These are phyloP conservation scores for Candida pseudoviswanathii DNA, from an alignment of 1,139 yeast genomes.

Conservation along the genomic window DNA sequence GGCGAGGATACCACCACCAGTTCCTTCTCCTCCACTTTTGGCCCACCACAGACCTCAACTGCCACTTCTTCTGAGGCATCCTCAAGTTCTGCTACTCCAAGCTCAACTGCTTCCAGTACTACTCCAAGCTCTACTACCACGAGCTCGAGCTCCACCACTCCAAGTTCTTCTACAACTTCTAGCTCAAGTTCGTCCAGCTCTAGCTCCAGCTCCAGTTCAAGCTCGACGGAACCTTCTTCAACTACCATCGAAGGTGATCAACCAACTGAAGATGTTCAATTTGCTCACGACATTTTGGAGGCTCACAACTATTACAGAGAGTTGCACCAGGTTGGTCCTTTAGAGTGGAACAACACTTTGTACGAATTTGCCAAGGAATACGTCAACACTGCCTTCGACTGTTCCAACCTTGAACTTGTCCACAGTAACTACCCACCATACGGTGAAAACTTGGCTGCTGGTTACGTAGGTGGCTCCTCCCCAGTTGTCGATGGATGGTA, in stretches of 20 bases:
- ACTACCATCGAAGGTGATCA: slow-evolving; percentile 1
- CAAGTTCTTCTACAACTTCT: slow-evolving; percentile 13
- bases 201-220: slow-evolving; percentile 19
- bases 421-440: slow-evolving; percentile 59
- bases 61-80: slow-evolving; percentile 17
- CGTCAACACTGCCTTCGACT: slow-evolving; percentile 45
- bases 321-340: slow-evolving; percentile 49
- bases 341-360: slow-evolving; percentile 52
- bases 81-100: slow-evolving; percentile 19
- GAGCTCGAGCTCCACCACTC: slow-evolving; percentile 16
- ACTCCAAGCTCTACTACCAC: slow-evolving; percentile 22
- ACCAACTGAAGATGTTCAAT: slow-evolving; percentile 20
- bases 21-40: slow-evolving; percentile 17
- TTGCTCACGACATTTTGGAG: slow-evolving; percentile 38
- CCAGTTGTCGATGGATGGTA: slow-evolving; percentile 76
- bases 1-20: slow-evolving; percentile 16
- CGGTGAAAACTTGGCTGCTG: slow-evolving; percentile 90
- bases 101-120: slow-evolving; percentile 21
- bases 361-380: slow-evolving; percentile 50
- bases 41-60: slow-evolving; percentile 23
- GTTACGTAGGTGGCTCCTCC: slow-evolving; percentile 53
- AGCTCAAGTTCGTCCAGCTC: slow-evolving; percentile 25
- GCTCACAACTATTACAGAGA: slow-evolving; percentile 59
- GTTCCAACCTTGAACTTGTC: slow-evolving; percentile 54
- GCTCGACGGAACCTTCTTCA: slow-evolving; percentile 25